Base-by-base conservation (phyloP, 768 basidiomycete genomes). In the Porphyrellus cyaneotinctus region DNA sequence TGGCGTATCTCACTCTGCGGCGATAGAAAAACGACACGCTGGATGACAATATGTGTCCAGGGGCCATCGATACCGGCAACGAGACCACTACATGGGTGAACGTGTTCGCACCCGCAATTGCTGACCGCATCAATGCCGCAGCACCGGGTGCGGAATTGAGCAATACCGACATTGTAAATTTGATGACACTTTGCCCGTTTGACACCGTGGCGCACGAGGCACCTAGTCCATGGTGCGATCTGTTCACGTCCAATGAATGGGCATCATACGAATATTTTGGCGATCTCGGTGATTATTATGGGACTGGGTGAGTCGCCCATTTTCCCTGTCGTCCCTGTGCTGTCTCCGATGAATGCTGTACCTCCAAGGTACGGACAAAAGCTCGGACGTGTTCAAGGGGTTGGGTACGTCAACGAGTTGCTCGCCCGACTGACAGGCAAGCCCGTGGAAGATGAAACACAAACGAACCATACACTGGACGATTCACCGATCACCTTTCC, bases 401-500 rank as follows among this genome's bases (percentile, higher is more conserved):
- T 92, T 3, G 92, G 91, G 3, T 94, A 88, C 67, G 74, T 88
- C 63, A 92, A 92, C 66, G 92, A 93, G 70, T 80, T 95, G 20
- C 70, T 94, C 22, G 88, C 90, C 1, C 81, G 91, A 10, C 75
- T 93, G 41, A 88, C 85, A 0, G 74, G 75, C 15, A 65, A 65
- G 15, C 79, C 82, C 2, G 86, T 90, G 26, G 65, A 64, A 36
- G 89, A 91, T 67, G 62, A 77, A 56, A 91, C 89, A 0, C 85
- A 87, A 59, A 88, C 87, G 3, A 93, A 93, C 68, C 69, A 68
- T 11, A 92, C 90, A 1, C 76, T 94, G 26, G 83, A 87, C 63
- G 60, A 72, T 0, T 75, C 78, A 5, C 80, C 82, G 0, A 59
- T 59, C 13, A 90, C 87, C 0, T 94, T 94, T 72, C 90, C 91